phyloP scores from a whole-genome alignment of 1,284 basidiomycete genomes.

The Apiotrichum gracile region DNA sequence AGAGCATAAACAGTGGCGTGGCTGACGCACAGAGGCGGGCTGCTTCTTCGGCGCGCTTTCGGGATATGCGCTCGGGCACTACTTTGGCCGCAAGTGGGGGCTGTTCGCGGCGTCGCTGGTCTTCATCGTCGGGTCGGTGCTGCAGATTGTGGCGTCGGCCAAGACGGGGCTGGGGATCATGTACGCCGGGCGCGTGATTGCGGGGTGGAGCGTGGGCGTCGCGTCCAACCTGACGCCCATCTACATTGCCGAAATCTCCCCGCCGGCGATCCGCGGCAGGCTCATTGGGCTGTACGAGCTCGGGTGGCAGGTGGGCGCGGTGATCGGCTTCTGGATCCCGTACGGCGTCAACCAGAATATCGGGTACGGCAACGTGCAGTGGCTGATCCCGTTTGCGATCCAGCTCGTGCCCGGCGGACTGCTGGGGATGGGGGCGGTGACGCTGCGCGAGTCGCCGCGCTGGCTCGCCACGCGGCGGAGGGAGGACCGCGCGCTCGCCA shows the following conservation, averaged over 20 bases:
- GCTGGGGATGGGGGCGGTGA: constrained; percentile 48
- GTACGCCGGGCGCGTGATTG: constrained; percentile 36
- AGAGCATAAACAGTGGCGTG: too few species aligned
- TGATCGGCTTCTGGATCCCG: constrained; percentile 50
- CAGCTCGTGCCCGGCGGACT: constrained; percentile 54
- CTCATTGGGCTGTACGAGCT: constrained; percentile 53
- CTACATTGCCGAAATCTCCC: constrained; percentile 47
- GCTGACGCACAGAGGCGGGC: too few species aligned
- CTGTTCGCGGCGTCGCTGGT: constrained; percentile 29
- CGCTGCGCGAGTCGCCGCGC: constrained; percentile 53
- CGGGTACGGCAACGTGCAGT: constrained; percentile 38
- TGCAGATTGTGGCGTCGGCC: constrained; percentile 32
- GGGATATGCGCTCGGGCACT: constrained; percentile 19
- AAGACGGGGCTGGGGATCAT: constrained; percentile 26
- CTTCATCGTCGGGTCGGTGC: constrained; percentile 39
- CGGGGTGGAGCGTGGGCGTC: constrained; percentile 39
- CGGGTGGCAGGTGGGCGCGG: constrained; percentile 41
- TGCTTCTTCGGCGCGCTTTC: constrained; percentile 23
- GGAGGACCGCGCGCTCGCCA: constrained; percentile 45
- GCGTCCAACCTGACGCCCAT: constrained; percentile 33
- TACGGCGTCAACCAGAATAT: constrained; percentile 48
- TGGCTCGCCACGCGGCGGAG: constrained; percentile 51
- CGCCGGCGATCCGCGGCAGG: constrained; percentile 43
- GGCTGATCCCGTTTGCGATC: constrained; percentile 53
- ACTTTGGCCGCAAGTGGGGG: constrained; percentile 28